phyloP scores from a whole-genome alignment of 345 rosid genomes.

The Salix brachista region DNA sequence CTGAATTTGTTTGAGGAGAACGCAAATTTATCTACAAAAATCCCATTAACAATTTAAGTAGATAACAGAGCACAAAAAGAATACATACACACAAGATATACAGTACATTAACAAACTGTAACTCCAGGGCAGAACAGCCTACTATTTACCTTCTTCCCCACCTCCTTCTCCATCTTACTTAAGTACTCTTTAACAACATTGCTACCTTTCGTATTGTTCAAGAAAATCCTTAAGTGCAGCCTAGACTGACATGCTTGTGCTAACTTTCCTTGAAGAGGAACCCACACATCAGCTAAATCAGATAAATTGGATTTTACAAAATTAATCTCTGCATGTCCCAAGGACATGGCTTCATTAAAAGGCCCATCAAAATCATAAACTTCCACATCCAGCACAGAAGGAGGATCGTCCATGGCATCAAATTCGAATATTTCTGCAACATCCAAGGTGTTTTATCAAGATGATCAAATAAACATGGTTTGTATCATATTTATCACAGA shows the following conservation, averaged over 20 bases:
- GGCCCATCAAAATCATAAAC: slow-evolving; percentile 95
- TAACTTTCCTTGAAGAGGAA: slow-evolving; percentile 78
- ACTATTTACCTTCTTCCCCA: slow-evolving; percentile 77
- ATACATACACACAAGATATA: background rate
- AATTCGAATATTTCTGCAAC: slow-evolving; percentile 94
- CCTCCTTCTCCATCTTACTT: slow-evolving; percentile 98
- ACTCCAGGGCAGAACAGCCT: slow-evolving; percentile 15
- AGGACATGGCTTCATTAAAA: slow-evolving; percentile 76
- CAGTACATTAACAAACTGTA: background rate
- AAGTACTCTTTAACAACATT: slow-evolving; percentile 78
- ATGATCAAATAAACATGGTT: slow-evolving; percentile 7
- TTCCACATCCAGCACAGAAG: slow-evolving; percentile 85
- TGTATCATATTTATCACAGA: slow-evolving; percentile 6
- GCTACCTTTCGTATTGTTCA: slow-evolving; percentile 82
- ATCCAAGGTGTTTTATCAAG: slow-evolving; percentile 14
- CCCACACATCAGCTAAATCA: slow-evolving; percentile 89
- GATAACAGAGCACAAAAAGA: background rate
- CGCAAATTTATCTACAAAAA: slow-evolving; percentile 75
- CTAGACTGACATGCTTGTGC: slow-evolving; percentile 96
- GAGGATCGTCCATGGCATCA: slow-evolving; percentile 97
- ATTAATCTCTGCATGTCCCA: slow-evolving; percentile 83
- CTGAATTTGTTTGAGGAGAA: slow-evolving; percentile 94
- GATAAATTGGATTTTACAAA: slow-evolving; percentile 78
- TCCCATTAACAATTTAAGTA: slow-evolving; percentile 1
- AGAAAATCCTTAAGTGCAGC: slow-evolving; percentile 80